phyloP scores from a whole-genome alignment of 345 rosid species.

The Eucalyptus victrix region DNA sequence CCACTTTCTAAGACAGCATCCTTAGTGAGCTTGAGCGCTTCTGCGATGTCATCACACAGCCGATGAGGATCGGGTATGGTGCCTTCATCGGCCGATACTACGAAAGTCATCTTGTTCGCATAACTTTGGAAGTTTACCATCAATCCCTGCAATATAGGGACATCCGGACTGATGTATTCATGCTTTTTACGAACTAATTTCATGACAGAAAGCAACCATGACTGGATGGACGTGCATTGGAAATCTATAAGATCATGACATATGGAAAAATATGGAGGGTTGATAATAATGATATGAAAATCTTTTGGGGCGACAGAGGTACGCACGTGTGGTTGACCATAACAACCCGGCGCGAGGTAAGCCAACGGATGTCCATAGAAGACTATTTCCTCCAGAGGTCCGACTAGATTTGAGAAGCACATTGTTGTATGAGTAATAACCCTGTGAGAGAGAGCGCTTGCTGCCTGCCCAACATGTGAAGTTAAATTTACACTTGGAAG shows the following conservation, averaged over 20 bases:
- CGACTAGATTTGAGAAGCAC: conserved; percentile 18
- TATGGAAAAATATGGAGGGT: neutral
- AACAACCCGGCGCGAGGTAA: conserved; percentile 15
- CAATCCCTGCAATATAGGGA: conserved; percentile 11
- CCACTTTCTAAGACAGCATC: neutral
- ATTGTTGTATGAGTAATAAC: conserved; percentile 5
- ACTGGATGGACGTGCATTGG: neutral
- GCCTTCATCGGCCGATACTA: conserved; percentile 21
- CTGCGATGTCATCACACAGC: conserved; percentile 15
- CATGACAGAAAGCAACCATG: neutral
- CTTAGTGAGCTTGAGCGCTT: conserved; percentile 7
- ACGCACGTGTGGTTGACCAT: conserved; percentile 8
- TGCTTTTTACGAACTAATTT: neutral
- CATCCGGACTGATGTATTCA: neutral
- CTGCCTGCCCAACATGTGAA: neutral
- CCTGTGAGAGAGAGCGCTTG: conserved; percentile 7
- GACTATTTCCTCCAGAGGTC: conserved; percentile 14
- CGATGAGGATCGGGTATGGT: conserved; percentile 22
- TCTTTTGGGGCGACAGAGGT: neutral
- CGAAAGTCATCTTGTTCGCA: conserved; percentile 14
- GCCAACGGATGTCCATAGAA: conserved; percentile 12
- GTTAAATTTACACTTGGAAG: neutral
- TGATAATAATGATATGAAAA: neutral
- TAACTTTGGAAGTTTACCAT: conserved; percentile 32
- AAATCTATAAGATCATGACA: neutral